Percentiles rank a stretch among this genome's conserved stretches.
These are phyloP conservation scores for Penstemon newberryi DNA, from an alignment of 257 asterid genomes.

Conservation along the genomic window DNA sequence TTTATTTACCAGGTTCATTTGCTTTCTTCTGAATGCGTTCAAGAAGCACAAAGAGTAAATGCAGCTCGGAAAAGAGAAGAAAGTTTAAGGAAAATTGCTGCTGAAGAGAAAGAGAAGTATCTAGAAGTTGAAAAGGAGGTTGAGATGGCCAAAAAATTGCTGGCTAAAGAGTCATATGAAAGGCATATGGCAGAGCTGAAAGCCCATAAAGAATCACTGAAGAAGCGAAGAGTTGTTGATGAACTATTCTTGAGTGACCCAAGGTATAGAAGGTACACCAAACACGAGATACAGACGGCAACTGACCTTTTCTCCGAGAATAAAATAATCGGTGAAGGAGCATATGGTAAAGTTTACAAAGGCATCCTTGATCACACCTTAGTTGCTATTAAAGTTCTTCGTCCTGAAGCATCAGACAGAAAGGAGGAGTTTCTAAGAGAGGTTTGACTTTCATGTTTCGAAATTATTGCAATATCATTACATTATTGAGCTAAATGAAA, in stretches of 20 bases:
- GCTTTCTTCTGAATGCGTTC: conserved; percentile 72
- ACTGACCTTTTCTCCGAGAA: conserved; percentile 56
- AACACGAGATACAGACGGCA: conserved; percentile 62
- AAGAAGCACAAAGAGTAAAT: conserved; percentile 62
- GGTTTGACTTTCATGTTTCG: conserved; percentile 40
- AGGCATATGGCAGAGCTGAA: conserved; percentile 72
- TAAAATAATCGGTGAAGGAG: conserved; percentile 79
- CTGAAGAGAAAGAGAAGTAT: conserved; percentile 61
- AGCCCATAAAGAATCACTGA: conserved; percentile 52
- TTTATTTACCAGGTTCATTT: conserved; percentile 51
- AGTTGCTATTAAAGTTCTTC: conserved; percentile 79
- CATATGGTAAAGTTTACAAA: conserved; percentile 83
- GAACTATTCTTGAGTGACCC: conserved; percentile 58
- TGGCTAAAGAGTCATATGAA: conserved; percentile 62
- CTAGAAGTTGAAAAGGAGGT: conserved; percentile 75
- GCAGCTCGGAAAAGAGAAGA: conserved; percentile 78
- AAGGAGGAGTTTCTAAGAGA: conserved; percentile 81
- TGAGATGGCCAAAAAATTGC: conserved; percentile 57
- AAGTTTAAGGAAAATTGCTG: conserved; percentile 56
- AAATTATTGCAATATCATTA: neutral
- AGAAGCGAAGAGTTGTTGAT: conserved; percentile 61
- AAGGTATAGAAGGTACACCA: conserved; percentile 76
- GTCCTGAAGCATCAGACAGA: conserved; percentile 52
- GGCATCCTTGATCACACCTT: conserved; percentile 71
- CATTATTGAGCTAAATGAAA: neutral